A percentile compares a stretch with the other conserved stretches of the same genome.
Evolutionary conservation across 2,329 filamentous ascomycete genomes (phyloP).

Genomic region (Periconia macrospinosa): DNA sequence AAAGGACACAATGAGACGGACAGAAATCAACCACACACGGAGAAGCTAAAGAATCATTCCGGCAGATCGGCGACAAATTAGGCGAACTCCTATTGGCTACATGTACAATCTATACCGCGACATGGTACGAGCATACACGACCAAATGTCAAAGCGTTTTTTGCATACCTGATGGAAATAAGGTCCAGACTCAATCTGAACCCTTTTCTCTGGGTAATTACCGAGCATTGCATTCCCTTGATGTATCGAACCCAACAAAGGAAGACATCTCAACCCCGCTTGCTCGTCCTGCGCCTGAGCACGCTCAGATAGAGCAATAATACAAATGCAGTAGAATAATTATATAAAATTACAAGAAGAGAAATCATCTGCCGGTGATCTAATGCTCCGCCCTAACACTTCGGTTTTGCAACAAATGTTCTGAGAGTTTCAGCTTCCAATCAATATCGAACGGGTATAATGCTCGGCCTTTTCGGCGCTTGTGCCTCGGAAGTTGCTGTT

Average conservation of each 20-base stretch:
- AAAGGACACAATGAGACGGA: slow-evolving; percentile 11
- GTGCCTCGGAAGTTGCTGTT: background rate
- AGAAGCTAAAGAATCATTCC: slow-evolving; percentile 17
- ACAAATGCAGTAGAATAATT: no score
- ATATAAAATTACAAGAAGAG: no score
- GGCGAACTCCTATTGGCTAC: slow-evolving; percentile 23
- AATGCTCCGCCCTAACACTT: no score
- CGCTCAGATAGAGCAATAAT: no score
- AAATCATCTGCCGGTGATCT: no score
- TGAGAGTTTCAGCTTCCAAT: no score
- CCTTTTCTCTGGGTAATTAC: no score
- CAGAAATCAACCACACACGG: slow-evolving; percentile 29
- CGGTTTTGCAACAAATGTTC: no score
- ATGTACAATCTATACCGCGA: background rate
- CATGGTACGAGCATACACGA: background rate
- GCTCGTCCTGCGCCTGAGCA: no score
- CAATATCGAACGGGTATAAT: background rate
- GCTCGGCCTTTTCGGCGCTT: background rate
- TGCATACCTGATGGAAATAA: no score
- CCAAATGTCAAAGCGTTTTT: no score
- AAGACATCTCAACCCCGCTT: background rate
- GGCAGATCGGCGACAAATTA: slow-evolving; percentile 27
- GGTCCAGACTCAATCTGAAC: background rate
- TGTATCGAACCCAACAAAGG: background rate
- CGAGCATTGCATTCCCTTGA: background rate